Evolutionary conservation across 306 rosid genomes (phyloP), one percentile per base, ranked within the genome.

Genomic region (Lathyrus aphaca): DNA sequence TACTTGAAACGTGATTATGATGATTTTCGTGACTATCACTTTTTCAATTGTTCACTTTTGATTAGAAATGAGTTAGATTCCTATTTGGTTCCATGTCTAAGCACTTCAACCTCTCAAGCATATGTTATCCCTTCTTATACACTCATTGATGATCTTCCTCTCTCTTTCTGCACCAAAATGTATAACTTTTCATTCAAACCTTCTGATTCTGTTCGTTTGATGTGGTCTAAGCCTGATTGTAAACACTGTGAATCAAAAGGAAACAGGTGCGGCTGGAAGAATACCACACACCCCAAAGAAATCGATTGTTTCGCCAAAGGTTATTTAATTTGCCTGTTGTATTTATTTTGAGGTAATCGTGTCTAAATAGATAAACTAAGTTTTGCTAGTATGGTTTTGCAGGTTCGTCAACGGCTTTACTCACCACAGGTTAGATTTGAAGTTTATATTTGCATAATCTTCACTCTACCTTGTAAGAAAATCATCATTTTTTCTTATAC

Each of bases 221-320:
- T 0, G 4, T 81, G 83, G 86, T 51, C 55, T 3, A 18, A 8
- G 8, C 86, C 91, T 18, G 35, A 30, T 5, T 83, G 88, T 10
- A 25, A 15, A 59, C 11, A 25, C 5, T 79, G 91, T 13, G 68
- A 62, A 62, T 62, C 50, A 39, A 62, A 62, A 11, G 68, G 68
- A 62, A 39, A 39, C 2, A 62, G 75, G 7, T 83, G 86, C 65
- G 29, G 64, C 5, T 59, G 74, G 74, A 81, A 79, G 61, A 72
- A 66, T 8, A 16, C 10, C 8, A 14, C 18, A 57, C 4, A 54
- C 59, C 27, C 9, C 3, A n/a, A 14, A 5, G 60, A 78, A 44
- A 29, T 14, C 5, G 10, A 35, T 11, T 84, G 88, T 57, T 55
- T 53, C 11, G 1, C 3, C 44, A 42, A 42, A 42, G 4, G n/a